These are phyloP conservation scores for Thuja plicata DNA, from an alignment of 83 land plant genomes.

Conservation along the genomic window DNA sequence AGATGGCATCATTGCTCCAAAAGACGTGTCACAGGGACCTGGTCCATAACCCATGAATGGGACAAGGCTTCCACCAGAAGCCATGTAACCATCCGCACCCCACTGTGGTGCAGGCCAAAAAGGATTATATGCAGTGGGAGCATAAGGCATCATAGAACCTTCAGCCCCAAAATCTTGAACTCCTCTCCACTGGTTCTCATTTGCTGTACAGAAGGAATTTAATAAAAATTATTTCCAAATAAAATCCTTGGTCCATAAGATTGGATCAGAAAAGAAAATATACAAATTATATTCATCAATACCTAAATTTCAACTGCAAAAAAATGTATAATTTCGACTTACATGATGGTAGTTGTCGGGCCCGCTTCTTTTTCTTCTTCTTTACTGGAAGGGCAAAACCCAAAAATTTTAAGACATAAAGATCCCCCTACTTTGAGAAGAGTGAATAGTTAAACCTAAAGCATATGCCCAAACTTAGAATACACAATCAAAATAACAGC, in stretches of 20 bases:
- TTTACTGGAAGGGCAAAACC: slow-evolving; percentile 25
- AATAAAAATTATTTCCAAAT: background rate
- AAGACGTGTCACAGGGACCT: slow-evolving; percentile 59
- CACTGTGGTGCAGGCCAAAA: slow-evolving; percentile 63
- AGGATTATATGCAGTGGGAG: slow-evolving; percentile 46
- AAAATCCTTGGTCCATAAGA: background rate
- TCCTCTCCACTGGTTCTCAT: slow-evolving; percentile 47
- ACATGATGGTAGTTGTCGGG: slow-evolving; percentile 32
- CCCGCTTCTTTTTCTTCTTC: slow-evolving; percentile 59
- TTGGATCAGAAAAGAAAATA: background rate
- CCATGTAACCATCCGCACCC: slow-evolving; percentile 51
- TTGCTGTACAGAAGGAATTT: background rate
- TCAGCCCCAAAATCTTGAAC: slow-evolving; percentile 48
- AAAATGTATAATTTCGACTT: slow-evolving; percentile 10
- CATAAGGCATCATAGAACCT: slow-evolving; percentile 40
- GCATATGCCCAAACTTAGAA: background rate
- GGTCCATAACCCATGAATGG: slow-evolving; percentile 60
- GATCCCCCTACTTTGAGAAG: background rate
- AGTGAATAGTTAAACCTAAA: background rate
- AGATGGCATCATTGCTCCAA: slow-evolving; percentile 45
- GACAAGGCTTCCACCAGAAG: slow-evolving; percentile 40
- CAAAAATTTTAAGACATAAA: background rate
- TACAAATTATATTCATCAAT: background rate
- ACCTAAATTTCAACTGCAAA: background rate
- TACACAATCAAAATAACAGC: background rate